Base-by-base conservation (phyloP, 1,284 basidiomycete species). In the Leccinum subrobustum region DNA sequence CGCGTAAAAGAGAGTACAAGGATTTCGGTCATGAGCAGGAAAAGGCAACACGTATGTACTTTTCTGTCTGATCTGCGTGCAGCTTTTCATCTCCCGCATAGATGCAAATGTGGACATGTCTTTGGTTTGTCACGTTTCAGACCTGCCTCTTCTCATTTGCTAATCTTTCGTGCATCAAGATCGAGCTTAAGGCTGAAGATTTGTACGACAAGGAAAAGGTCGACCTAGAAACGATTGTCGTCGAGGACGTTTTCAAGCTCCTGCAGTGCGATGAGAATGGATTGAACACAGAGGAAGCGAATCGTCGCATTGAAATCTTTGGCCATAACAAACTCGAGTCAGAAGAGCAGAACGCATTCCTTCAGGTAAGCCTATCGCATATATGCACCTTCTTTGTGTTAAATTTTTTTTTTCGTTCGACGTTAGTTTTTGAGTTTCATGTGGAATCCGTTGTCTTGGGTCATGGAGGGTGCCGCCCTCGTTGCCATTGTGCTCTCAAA, bases 381-480 rank as follows among this genome's bases (percentile, higher is more conserved):
- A 29, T 35, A 9, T 18, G 1, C 12, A 11, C 25, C 54, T 37
- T 14, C 14, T 62, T 55, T 54, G 16, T 14, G 6, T 56, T 59
- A 14, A 58, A 47, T 3, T 54, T 31, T 37, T 42, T 65, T 70
- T 42, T n/a, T 39, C 42, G 11, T 67, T 59, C 59, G 71, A 64
- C 66, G 72, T 14, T 77, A 97, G 91, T 97, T 97, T 81, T 81
- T 97, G 71, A 89, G 88, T 75, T 98, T 97, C 84, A 96, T 96
- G 94, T 96, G 95, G 95, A 97, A 97, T 81, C 95, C 95, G 57
- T 84, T 98, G 25, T 97, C 95, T 47, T 98, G 96, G 95, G 96
- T 98, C 79, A 99, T 98, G 96, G 96, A 99, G 79, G 95, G 92
- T 68, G 96, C 96, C 59, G 95, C 96, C 55, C 82, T 31, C 70